Evolutionary conservation across 2,329 filamentous ascomycete species (phyloP).

Genomic region (Geoglossum cookeanum): DNA sequence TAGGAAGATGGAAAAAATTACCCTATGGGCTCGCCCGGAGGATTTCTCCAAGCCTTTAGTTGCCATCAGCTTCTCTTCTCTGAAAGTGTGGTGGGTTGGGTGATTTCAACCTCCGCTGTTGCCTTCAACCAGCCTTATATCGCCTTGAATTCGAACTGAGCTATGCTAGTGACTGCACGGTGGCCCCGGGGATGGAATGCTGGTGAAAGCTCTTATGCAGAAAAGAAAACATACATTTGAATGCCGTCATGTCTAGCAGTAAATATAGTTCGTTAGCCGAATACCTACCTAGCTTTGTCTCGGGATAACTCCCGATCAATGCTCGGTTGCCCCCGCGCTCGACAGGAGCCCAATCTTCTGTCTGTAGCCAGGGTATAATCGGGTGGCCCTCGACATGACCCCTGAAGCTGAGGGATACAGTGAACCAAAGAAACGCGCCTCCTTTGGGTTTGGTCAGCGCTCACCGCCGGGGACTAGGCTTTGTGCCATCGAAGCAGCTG

Average conservation of each 20-base stretch:
- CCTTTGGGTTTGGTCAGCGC: not conserved
- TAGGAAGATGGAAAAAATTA: not conserved
- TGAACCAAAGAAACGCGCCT: not conserved
- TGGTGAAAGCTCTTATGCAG: not conserved
- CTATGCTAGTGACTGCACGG: not conserved
- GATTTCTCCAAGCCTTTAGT: not conserved
- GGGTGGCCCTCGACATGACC: not conserved
- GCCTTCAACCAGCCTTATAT: not conserved
- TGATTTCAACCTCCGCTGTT: not conserved
- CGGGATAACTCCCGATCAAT: not conserved
- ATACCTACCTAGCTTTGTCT: not conserved
- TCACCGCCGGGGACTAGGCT: not conserved
- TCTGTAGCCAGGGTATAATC: not conserved
- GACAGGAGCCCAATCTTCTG: not conserved
- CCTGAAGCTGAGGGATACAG: not conserved
- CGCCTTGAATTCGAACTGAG: not conserved
- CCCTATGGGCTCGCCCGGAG: not conserved
- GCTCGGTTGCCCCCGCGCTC: not conserved
- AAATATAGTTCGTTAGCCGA: not conserved
- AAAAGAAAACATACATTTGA: not conserved
- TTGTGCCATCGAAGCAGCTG: not conserved
- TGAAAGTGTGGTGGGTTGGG: not conserved
- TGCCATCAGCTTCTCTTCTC: not conserved
- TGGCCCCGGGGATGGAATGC: not conserved
- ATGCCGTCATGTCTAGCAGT: not conserved